Base-by-base conservation (phyloP, 805 yeast genomes). In the Zygosaccharomyces pseudorouxii region DNA sequence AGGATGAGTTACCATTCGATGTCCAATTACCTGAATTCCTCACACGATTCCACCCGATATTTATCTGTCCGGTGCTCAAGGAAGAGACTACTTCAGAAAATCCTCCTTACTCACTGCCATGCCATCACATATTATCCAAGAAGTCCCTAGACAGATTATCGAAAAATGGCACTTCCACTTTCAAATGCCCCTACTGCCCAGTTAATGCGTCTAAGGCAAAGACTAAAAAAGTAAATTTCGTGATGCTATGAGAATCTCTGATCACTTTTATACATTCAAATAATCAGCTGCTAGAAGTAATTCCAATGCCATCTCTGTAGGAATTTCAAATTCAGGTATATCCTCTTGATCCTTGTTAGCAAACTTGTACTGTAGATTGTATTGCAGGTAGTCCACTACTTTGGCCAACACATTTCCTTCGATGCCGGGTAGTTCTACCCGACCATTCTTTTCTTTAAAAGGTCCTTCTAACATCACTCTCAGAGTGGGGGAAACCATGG, bases 291-390 rank as follows among this genome's bases (percentile, higher is more conserved):
- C 96, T 31, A 93, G 92, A 39, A 93, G 68, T 55, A 92, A 70
- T 63, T 93, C 98, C 52, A 92, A 71, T 0, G 98, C 96, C 80
- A 92, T 78, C 56, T 89, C 97, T 0, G 97, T 90, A 1, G 98
- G 97, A 2, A 93, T 80, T 31, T 86, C 85, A 67, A 93, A 93
- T 47, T 86, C 93, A 0, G 96, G 96, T 5, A 86, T 79, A 43
- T 79, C 82, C 3, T 78, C 80, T 6, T 49, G 56, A 22, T 67
- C 69, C 5, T 62, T 55, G 29, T 72, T 76, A 0, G 74, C 77
- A 43, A 78, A 80, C 53, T 75, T 79, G 62, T 86, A 87, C 57
- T 86, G 83, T 50, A 75, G 64, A 57, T 86, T 81, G 62, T 86
- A 90, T 62, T 86, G 82, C 29, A 92, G 68, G 58, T 93, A 92